Conservation (phyloP, 176 grass and related monocot genomes). For the Avena eriantha region DNA sequence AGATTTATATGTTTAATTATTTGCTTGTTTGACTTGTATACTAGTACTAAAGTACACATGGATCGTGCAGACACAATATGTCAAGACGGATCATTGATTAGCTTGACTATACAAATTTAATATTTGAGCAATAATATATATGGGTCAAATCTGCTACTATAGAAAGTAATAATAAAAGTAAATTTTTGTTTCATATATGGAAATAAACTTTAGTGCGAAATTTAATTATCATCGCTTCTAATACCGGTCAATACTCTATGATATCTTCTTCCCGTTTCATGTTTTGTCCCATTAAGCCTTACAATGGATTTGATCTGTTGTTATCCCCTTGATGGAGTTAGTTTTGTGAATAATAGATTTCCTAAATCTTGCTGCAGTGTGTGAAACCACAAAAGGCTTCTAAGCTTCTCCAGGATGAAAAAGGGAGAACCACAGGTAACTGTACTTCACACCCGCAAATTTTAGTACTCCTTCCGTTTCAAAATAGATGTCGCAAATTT, state of each 20-base stretch:
- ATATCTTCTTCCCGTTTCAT: not conserved
- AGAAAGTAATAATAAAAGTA: not conserved
- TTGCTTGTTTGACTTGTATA: not conserved
- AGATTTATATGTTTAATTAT: not conserved
- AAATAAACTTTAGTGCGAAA: not conserved
- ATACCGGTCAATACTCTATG: not conserved
- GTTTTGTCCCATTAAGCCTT: not conserved
- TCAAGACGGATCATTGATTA: not conserved
- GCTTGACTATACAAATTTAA: not conserved
- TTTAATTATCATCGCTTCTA: not conserved
- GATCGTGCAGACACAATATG: not conserved
- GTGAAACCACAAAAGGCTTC: not conserved
- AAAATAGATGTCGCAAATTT: too few species aligned
- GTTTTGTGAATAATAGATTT: not conserved
- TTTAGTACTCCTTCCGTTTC: too few species aligned
- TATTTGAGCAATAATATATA: not conserved
- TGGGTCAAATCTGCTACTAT: not conserved
- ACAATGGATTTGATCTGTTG: not conserved
- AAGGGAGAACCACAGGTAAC: conserved; percentile 15
- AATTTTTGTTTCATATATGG: too few species aligned
- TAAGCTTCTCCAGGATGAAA: not conserved
- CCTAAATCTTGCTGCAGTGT: not conserved
- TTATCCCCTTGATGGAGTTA: not conserved
- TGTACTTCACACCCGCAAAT: not conserved
- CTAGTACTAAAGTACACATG: not conserved